Evolutionary conservation across 2,329 filamentous ascomycete genomes (phyloP).

Genomic region (Aspergillus ochraceus): DNA sequence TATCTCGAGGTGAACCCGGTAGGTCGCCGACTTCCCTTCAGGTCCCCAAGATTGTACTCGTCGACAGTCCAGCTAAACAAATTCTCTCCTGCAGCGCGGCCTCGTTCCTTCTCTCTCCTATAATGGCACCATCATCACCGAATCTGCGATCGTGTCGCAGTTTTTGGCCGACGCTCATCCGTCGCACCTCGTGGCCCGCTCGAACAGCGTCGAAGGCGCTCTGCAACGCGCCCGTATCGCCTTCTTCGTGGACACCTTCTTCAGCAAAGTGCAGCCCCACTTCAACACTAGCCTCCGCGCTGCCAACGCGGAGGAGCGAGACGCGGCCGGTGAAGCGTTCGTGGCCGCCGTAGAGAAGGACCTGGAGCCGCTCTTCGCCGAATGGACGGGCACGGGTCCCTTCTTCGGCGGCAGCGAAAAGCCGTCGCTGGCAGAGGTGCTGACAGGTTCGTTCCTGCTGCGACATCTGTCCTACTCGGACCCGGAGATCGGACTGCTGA

Average conservation of each 20-base stretch:
- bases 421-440: slow-evolving; percentile 70
- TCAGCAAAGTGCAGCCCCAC: slow-evolving; percentile 57
- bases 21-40: slow-evolving; percentile 13
- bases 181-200: slow-evolving; percentile 61
- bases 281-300: slow-evolving; percentile 52
- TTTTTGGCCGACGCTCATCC: slow-evolving; percentile 71
- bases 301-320: slow-evolving; percentile 51
- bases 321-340: slow-evolving; percentile 51
- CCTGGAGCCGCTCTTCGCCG: slow-evolving; percentile 67
- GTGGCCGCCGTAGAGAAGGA: slow-evolving; percentile 64
- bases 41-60: neutral
- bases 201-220: slow-evolving; percentile 54
- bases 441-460: slow-evolving; percentile 60
- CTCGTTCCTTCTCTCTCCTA: slow-evolving; percentile 71
- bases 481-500: slow-evolving; percentile 49
- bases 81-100: slow-evolving; percentile 53
- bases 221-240: slow-evolving; percentile 65
- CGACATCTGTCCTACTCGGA: slow-evolving; percentile 58
- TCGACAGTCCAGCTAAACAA: neutral
- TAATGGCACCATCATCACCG: slow-evolving; percentile 69
- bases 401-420: slow-evolving; percentile 65
- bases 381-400: slow-evolving; percentile 42
- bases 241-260: slow-evolving; percentile 73
- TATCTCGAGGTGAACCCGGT: slow-evolving; percentile 76
- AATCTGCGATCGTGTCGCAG: slow-evolving; percentile 71